These are phyloP conservation scores for Stachybotrys chlorohalonatus DNA, from an alignment of 2,329 filamentous ascomycete genomes.

Conservation along the genomic window DNA sequence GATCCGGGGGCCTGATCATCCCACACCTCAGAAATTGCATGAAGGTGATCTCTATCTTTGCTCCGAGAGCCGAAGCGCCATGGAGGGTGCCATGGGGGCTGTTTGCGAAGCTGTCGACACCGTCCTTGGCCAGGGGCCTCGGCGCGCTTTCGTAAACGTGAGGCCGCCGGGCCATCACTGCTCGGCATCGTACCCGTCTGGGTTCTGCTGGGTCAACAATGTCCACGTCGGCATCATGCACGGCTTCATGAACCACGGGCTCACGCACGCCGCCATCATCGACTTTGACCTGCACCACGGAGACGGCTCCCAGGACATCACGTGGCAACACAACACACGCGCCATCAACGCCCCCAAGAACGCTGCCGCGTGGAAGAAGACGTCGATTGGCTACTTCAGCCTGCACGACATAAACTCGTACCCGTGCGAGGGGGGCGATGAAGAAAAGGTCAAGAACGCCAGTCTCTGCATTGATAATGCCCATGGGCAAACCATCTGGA, in stretches of 20 bases:
- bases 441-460: conserved; percentile 86
- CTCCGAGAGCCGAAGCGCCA: conserved; percentile 72
- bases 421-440: conserved; percentile 88
- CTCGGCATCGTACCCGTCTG: conserved; percentile 78
- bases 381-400: conserved; percentile 90
- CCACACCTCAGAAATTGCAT: conserved; percentile 55
- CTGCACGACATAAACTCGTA: conserved; percentile 98
- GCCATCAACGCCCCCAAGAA: conserved; percentile 56
- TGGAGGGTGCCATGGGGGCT: conserved; percentile 85
- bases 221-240: conserved; percentile 95
- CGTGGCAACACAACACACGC: conserved; percentile 81
- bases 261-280: conserved; percentile 90
- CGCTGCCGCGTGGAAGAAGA: conserved; percentile 67
- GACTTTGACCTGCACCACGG: conserved; percentile 91
- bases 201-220: conserved; percentile 98
- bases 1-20: conserved; percentile 31
- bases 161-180: conserved; percentile 94
- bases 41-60: conserved; percentile 89
- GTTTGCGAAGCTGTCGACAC: conserved; percentile 88
- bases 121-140: conserved; percentile 60
- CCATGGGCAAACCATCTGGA: conserved; percentile 92
- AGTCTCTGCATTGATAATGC: conserved; percentile 92
- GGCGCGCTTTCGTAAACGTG: conserved; percentile 82
- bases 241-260: conserved; percentile 69
- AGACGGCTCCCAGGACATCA: conserved; percentile 89